Evolutionary conservation across 2,329 filamentous ascomycete genomes (phyloP).

Genomic region (Thielaviopsis euricoi): DNA sequence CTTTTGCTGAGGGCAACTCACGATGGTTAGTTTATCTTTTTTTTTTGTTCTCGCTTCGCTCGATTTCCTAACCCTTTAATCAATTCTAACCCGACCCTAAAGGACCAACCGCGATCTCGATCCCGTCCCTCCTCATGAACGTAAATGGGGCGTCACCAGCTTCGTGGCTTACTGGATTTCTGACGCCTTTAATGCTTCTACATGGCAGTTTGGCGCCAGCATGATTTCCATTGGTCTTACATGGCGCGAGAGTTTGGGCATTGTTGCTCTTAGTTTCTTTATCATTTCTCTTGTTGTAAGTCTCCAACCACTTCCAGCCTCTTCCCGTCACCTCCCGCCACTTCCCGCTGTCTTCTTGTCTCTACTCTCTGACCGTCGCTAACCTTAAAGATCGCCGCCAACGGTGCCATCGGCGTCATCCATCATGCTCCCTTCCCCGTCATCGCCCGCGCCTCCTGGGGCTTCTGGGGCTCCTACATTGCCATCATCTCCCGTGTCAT

Average conservation of each 20-base stretch:
- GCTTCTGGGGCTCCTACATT: constrained; percentile 27
- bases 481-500: constrained; percentile 21
- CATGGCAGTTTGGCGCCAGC: constrained; percentile 18
- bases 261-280: constrained; percentile 26
- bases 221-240: constrained; percentile 21
- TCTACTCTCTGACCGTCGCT: too few relatives aligned
- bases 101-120: constrained; percentile 24
- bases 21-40: neutral
- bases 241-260: constrained; percentile 6
- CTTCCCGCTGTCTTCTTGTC: too few relatives aligned
- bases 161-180: constrained; percentile 32
- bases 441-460: constrained; percentile 23
- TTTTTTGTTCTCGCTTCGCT: neutral
- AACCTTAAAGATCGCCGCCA: constrained; percentile 21
- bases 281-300: constrained; percentile 30
- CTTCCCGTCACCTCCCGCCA: constrained; percentile 18
- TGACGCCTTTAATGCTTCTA: constrained; percentile 23
- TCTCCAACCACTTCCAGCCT: neutral
- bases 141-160: constrained; percentile 27
- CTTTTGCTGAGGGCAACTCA: constrained; percentile 3
- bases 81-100: neutral
- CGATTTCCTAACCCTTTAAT: too few relatives aligned
- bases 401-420: constrained; percentile 21
- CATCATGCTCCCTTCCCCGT: constrained; percentile 23
- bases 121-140: constrained; percentile 21